Percentiles rank a stretch among this genome's conserved stretches.
Evolutionary conservation across 2,329 filamentous ascomycete species (phyloP).

Genomic region (Phialemoniopsis sp.): DNA sequence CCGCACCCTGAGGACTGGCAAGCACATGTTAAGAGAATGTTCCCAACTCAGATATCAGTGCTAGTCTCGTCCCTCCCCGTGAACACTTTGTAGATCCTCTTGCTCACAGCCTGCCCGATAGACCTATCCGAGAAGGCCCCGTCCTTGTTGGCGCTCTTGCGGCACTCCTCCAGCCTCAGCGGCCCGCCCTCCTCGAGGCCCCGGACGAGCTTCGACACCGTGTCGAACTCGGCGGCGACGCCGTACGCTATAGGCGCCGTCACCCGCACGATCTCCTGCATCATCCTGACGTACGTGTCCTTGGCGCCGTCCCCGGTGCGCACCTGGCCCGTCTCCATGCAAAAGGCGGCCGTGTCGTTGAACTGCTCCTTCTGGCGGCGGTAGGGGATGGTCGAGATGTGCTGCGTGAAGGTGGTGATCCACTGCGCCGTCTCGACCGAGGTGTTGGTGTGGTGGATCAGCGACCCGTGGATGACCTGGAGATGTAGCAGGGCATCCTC

Average conservation of each 20-base stretch:
- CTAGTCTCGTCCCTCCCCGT: constrained; percentile 50
- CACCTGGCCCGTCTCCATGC: constrained; percentile 76
- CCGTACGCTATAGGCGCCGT: constrained; percentile 71
- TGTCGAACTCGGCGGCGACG: constrained; percentile 57
- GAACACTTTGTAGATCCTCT: constrained; percentile 57
- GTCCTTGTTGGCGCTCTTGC: constrained; percentile 52
- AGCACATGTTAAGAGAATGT: too few species aligned
- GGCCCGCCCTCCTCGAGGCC: constrained; percentile 58
- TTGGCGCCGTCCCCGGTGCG: constrained; percentile 59
- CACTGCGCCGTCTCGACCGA: constrained; percentile 65
- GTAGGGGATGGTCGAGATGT: constrained; percentile 74
- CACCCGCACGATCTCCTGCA: constrained; percentile 69
- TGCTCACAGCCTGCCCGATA: constrained; percentile 55
- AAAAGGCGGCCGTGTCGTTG: constrained; percentile 57
- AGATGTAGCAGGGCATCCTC: constrained; percentile 69
- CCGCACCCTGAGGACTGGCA: too few species aligned
- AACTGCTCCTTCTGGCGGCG: constrained; percentile 47
- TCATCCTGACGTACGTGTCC: constrained; percentile 71
- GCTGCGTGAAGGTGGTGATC: constrained; percentile 71
- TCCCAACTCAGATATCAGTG: constrained; percentile 41
- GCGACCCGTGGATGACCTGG: constrained; percentile 61
- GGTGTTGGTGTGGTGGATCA: constrained; percentile 65
- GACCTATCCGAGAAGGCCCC: constrained; percentile 50
- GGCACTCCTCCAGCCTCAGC: constrained; percentile 56
- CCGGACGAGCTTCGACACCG: constrained; percentile 51